These are phyloP conservation scores for Brassica napus DNA, from an alignment of 345 rosid species.

Conservation along the genomic window DNA sequence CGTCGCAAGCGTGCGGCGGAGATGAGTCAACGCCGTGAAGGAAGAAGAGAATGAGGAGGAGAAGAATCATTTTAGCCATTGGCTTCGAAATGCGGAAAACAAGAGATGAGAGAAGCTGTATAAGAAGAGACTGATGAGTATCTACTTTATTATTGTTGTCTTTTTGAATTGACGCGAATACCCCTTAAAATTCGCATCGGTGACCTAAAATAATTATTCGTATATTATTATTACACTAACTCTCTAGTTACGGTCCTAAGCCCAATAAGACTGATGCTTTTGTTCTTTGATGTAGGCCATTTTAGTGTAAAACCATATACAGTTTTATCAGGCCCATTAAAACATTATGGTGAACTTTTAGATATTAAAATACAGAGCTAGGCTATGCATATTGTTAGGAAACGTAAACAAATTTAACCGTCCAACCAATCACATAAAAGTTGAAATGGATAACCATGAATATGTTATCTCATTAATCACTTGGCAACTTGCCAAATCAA, in stretches of 20 bases:
- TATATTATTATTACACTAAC: background rate
- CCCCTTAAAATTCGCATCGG: background rate
- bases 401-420: constrained; percentile 12
- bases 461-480: background rate
- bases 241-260: background rate
- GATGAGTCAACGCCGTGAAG: constrained; percentile 1
- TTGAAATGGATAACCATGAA: constrained; percentile 6
- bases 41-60: background rate
- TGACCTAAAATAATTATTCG: background rate
- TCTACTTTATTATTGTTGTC: background rate
- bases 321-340: background rate
- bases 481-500: background rate
- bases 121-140: background rate
- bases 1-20: constrained; percentile 61
- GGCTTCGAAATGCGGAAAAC: constrained; percentile 28
- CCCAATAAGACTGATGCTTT: background rate
- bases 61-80: constrained; percentile 16
- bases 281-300: background rate
- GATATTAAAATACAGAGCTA: background rate
- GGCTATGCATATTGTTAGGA: background rate
- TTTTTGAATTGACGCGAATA: constrained; percentile 8
- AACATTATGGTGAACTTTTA: background rate
- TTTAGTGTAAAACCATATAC: background rate
- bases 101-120: background rate
- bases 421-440: constrained; percentile 21